These are phyloP conservation scores for Talaromyces sp. DNA, from an alignment of 2,329 filamentous ascomycete species.

Conservation along the genomic window DNA sequence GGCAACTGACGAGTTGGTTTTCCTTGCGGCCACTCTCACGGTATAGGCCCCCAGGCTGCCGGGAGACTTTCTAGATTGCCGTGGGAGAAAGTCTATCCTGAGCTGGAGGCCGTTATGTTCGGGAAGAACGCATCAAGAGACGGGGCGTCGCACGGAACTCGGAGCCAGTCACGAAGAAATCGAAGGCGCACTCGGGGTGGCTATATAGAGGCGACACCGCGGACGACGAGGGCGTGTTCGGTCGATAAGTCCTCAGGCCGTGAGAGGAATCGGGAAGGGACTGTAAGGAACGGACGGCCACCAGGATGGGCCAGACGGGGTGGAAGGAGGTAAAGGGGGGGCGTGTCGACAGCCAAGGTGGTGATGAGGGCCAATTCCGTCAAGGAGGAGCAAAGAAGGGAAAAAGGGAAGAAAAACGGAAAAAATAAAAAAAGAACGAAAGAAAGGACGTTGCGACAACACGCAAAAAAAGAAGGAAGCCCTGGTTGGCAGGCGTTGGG, in stretches of 20 bases:
- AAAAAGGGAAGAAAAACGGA: slow-evolving; percentile 10
- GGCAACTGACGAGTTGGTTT: not conserved
- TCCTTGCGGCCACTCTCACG: not conserved
- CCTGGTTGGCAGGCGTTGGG: slow-evolving; percentile 3
- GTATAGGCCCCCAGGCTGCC: slow-evolving; percentile 11
- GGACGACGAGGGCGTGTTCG: not conserved
- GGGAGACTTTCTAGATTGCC: slow-evolving; percentile 6
- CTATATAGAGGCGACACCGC: not conserved
- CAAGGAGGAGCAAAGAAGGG: slow-evolving; percentile 8
- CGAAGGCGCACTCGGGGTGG: not conserved
- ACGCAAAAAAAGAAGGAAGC: slow-evolving; percentile 11
- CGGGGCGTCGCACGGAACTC: not conserved
- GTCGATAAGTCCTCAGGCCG: not conserved
- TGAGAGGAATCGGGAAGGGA: not conserved
- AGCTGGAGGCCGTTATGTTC: slow-evolving; percentile 11
- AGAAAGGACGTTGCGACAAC: slow-evolving; percentile 13
- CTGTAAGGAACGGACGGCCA: slow-evolving; percentile 37
- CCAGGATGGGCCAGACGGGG: slow-evolving; percentile 22
- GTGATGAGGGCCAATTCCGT: slow-evolving; percentile 7
- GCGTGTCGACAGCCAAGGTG: not conserved
- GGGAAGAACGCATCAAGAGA: slow-evolving; percentile 4
- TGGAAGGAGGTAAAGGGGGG: not conserved
- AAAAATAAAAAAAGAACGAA: slow-evolving; percentile 11
- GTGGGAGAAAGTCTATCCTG: slow-evolving; percentile 9
- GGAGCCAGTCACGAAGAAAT: not conserved